Conservation (phyloP, 768 basidiomycete species). For the Pleurotus sapidus region DNA sequence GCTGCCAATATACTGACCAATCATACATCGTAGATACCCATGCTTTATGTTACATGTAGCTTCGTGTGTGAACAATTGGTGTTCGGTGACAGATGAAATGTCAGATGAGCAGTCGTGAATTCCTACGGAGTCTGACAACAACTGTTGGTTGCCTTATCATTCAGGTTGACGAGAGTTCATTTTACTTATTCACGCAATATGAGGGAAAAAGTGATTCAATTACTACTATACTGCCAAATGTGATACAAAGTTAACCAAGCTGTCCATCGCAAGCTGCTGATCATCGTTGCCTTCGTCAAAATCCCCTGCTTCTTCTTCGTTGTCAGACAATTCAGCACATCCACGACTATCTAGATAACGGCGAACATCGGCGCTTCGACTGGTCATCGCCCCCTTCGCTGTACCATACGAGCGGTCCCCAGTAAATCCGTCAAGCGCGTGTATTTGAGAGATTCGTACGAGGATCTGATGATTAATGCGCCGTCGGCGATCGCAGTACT, state of each 20-base stretch:
- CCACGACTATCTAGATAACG: not conserved
- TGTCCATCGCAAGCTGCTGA: not conserved
- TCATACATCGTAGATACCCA: too few species aligned
- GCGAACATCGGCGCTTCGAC: too few species aligned
- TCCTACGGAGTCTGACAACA: too few species aligned
- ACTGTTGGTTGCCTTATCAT: too few species aligned
- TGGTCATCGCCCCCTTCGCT: not conserved
- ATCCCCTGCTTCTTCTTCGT: not conserved
- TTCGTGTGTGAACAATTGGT: too few species aligned
- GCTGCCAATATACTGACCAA: not conserved
- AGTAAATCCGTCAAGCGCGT: constrained; percentile 1
- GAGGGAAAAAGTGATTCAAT: not conserved
- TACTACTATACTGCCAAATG: not conserved
- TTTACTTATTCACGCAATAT: too few species aligned
- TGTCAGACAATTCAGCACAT: not conserved
- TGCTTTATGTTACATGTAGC: too few species aligned
- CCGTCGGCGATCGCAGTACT: constrained; percentile 2
- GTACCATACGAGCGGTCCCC: not conserved
- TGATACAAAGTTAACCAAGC: not conserved
- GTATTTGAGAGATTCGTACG: not conserved
- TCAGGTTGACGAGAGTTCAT: too few species aligned
- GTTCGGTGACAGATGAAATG: too few species aligned
- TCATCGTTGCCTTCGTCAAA: not conserved
- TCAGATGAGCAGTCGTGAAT: too few species aligned
- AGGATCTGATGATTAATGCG: constrained; percentile 4